A percentile compares a stretch with the other conserved stretches of the same genome.
Evolutionary conservation across 495 filamentous ascomycete species (phyloP).

Genomic region (Glonium stellatum): DNA sequence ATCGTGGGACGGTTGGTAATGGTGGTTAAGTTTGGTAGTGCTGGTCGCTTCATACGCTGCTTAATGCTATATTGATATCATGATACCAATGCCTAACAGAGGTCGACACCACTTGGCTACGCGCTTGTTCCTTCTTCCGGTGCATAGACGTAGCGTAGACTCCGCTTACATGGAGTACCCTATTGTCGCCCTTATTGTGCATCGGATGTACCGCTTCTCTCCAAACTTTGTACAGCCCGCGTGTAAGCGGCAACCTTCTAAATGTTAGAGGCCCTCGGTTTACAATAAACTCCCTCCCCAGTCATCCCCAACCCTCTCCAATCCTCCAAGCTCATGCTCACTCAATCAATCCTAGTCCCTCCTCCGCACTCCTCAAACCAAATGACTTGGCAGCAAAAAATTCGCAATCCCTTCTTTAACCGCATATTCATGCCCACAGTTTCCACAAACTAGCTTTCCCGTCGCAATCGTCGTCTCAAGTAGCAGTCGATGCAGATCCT

Average conservation of each 20-base stretch:
- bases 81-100: not conserved
- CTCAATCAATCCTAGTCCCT: constrained; percentile 1
- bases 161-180: no score
- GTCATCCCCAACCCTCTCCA: not conserved
- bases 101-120: no score
- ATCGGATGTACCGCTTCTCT: no score
- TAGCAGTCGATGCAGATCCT: constrained; percentile 73
- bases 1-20: constrained; percentile 42
- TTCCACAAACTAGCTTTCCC: constrained; percentile 82
- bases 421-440: constrained; percentile 86
- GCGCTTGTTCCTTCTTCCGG: no score
- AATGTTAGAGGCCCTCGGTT: no score
- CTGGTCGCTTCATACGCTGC: not conserved
- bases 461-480: constrained; percentile 84
- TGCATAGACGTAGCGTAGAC: no score
- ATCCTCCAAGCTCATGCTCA: constrained; percentile 1
- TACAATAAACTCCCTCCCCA: no score
- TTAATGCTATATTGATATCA: not conserved
- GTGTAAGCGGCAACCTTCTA: not conserved
- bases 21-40: not conserved
- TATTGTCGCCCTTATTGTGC: no score
- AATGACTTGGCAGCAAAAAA: constrained; percentile 86
- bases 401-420: constrained; percentile 94
- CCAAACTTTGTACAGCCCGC: no score
- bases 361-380: constrained; percentile 44